Percentiles rank a stretch among this genome's conserved stretches.
phyloP scores from a whole-genome alignment of 1,284 basidiomycete genomes.

The Ceratobasidium sp. region DNA sequence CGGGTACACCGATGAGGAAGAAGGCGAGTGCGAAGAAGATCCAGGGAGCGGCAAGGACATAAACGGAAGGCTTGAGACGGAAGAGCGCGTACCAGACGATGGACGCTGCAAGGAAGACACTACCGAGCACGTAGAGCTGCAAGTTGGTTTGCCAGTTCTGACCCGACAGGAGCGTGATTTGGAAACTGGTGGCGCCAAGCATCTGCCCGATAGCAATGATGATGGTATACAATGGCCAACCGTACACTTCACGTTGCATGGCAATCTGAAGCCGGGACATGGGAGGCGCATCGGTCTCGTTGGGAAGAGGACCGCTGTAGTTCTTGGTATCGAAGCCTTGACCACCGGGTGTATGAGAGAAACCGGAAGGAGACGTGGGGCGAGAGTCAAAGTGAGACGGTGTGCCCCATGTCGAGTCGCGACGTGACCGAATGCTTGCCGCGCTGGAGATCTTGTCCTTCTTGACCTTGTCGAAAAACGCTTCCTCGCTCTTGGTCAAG shows the following conservation, averaged over 20 bases:
- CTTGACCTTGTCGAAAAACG: slow-evolving; percentile 89
- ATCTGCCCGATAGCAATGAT: slow-evolving; percentile 89
- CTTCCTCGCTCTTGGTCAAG: slow-evolving; percentile 89
- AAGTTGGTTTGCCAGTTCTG: slow-evolving; percentile 83
- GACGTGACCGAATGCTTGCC: slow-evolving; percentile 79
- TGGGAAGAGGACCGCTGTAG: slow-evolving; percentile 67
- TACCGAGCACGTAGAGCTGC: slow-evolving; percentile 90
- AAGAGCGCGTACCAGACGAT: slow-evolving; percentile 92
- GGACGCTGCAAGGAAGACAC: slow-evolving; percentile 86
- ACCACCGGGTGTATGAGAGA: slow-evolving; percentile 54
- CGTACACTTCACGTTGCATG: slow-evolving; percentile 78
- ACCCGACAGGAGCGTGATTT: slow-evolving; percentile 88
- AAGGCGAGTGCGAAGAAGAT: slow-evolving; percentile 89
- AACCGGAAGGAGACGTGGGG: slow-evolving; percentile 71
- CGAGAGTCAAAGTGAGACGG: slow-evolving; percentile 76
- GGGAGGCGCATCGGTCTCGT: slow-evolving; percentile 65
- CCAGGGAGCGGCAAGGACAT: slow-evolving; percentile 88
- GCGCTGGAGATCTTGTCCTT: slow-evolving; percentile 86
- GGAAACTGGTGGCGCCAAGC: slow-evolving; percentile 92
- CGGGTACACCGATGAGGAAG: slow-evolving; percentile 89
- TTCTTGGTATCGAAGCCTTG: slow-evolving; percentile 59
- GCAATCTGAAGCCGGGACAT: slow-evolving; percentile 87
- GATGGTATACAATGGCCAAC: slow-evolving; percentile 92
- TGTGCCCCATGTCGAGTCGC: slow-evolving; percentile 86
- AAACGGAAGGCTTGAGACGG: slow-evolving; percentile 87